phyloP scores from a whole-genome alignment of 2,329 filamentous ascomycete genomes.

The Pestalotiopsis sp. region DNA sequence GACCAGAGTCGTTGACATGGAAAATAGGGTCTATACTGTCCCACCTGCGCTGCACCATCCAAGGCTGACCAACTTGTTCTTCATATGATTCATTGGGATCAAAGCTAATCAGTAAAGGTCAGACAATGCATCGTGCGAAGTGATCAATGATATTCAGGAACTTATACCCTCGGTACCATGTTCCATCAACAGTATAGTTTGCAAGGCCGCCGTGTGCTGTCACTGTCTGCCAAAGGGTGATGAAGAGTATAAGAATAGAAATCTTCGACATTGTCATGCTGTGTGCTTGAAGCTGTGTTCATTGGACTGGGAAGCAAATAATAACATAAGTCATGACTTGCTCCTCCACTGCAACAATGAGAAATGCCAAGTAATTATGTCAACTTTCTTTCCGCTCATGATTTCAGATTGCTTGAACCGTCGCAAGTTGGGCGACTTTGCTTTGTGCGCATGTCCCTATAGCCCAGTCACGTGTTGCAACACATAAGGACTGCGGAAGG shows the following conservation, averaged over 20 bases:
- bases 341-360: neutral
- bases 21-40: constrained; percentile 42
- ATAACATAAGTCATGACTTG: neutral
- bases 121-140: neutral
- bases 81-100: constrained; percentile 33
- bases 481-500: neutral
- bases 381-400: neutral
- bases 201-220: constrained; percentile 40
- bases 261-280: neutral
- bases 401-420: neutral
- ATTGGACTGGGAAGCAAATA: neutral
- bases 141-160: constrained; percentile 1
- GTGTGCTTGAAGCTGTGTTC: neutral
- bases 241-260: neutral
- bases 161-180: constrained; percentile 42
- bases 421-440: too few species aligned
- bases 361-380: neutral
- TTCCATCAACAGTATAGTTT: constrained; percentile 44
- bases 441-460: too few species aligned
- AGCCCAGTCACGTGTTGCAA: too few species aligned
- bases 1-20: constrained; percentile 31
- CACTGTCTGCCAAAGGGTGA: neutral
- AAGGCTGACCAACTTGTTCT: constrained; percentile 37
- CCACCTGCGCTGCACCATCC: constrained; percentile 43
- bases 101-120: constrained; percentile 28